A percentile compares a stretch with the other conserved stretches of the same genome.
Evolutionary conservation across 202 grass and related monocot species (phyloP).

Genomic region (Panicum hallii): DNA sequence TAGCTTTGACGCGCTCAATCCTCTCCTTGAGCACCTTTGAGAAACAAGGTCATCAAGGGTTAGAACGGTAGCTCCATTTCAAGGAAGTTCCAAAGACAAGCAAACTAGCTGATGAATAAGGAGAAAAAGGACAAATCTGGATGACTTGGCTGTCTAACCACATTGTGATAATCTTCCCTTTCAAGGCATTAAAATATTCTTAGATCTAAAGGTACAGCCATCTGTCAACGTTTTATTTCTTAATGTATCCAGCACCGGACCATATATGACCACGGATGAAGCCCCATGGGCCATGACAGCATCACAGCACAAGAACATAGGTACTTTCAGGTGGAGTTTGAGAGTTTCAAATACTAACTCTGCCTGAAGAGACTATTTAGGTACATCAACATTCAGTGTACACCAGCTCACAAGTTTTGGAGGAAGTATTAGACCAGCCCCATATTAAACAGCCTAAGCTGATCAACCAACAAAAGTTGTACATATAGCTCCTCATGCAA

Average conservation of each 20-base stretch:
- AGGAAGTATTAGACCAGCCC: not conserved
- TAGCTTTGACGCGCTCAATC: conserved; percentile 77
- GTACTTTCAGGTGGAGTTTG: not conserved
- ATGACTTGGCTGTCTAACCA: not conserved
- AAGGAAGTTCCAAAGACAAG: conserved; percentile 11
- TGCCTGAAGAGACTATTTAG: not conserved
- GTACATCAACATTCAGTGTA: conserved; percentile 15
- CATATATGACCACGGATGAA: not conserved
- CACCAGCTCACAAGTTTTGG: not conserved
- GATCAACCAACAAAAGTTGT: not conserved
- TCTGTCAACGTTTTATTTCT: not conserved
- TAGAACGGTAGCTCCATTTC: not conserved
- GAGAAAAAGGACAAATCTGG: not conserved
- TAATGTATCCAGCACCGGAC: not conserved
- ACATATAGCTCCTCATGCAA: conserved; percentile 8
- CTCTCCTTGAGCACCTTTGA: conserved; percentile 86
- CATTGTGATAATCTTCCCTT: not conserved
- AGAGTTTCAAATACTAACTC: not conserved
- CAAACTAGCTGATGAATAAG: conserved; percentile 26
- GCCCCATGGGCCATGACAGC: not conserved
- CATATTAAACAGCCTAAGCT: not conserved
- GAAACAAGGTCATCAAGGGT: conserved; percentile 9
- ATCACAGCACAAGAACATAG: not conserved
- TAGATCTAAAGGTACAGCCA: not conserved
- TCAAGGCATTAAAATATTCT: conserved; percentile 10